Base-by-base conservation (phyloP, 1,139 yeast species). In the Suhomyces choctaworum region DNA sequence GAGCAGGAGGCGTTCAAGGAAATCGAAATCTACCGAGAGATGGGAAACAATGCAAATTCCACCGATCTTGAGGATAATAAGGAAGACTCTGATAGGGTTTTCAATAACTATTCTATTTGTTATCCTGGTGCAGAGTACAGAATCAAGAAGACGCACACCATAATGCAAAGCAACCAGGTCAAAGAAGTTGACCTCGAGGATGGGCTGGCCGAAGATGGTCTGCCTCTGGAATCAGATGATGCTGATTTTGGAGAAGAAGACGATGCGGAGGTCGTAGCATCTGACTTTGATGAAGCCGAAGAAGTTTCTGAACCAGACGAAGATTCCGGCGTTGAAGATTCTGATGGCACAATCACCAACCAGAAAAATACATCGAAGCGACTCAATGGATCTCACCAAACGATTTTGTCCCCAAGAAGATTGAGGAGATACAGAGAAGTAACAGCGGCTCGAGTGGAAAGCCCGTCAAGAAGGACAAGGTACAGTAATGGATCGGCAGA, bases 1-100 rank as follows among this genome's bases (percentile, higher is more conserved):
- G 83, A 78, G 45, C 73, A 68, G 22, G 82, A 78, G 44, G 73
- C 80, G 0, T 48, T 45, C 22, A 64, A 60, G 34, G 75, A 70
- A 38, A 61, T 70, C 16, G 71, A 66, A 31, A 42, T 54, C 24
- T 52, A 68, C 29, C 27, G 32, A 11, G 70, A 62, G 16, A 58
- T 69, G 27, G 36, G n/a, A 10, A 29, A 29, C 5, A 32, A 27
- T 8, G 29, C 29, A 14, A 9, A 11, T 14, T 15, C 11, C n/a
- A 15, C 14, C 16, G 14, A 11, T 12, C 15, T 10, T 10, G 20
- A 21, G 7, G 7, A 15, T 4, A 16, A 12, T 11, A 6, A 22
- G 5, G 11, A 8, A 10, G 15, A 4, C 2, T 22, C 16, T 12
- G 20, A 28, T 22, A 7, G 22, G 11, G 22, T 37, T 22, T 31